Conservation (phyloP, 306 rosid genomes). For the Lathyrus oleraceus region DNA sequence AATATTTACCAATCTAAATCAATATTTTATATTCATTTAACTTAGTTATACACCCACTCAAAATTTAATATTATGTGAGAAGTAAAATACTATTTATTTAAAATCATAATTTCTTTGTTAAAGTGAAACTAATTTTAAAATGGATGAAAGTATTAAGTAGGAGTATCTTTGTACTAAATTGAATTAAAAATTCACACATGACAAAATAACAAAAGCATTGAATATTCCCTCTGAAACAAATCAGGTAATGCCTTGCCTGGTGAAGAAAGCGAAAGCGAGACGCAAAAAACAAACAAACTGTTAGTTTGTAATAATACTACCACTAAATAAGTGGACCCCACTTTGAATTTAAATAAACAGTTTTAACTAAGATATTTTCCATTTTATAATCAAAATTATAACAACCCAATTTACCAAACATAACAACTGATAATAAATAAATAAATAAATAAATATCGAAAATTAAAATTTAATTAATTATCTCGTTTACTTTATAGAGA, state of each 20-base stretch:
- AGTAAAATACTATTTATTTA: too few species aligned
- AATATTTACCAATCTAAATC: too few species aligned
- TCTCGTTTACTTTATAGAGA: not conserved
- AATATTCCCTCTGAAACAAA: not conserved
- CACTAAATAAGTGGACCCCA: not conserved
- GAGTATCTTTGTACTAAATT: too few species aligned
- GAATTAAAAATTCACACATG: not conserved
- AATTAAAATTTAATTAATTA: not conserved
- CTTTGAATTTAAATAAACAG: not conserved
- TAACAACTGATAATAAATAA: not conserved
- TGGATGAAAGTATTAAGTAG: too few species aligned
- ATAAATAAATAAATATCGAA: not conserved
- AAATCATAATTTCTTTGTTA: too few species aligned
- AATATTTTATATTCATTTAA: too few species aligned
- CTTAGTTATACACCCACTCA: too few species aligned
- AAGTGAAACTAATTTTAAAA: too few species aligned
- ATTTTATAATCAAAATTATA: not conserved
- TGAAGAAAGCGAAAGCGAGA: not conserved
- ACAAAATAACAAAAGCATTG: not conserved
- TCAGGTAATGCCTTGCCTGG: not conserved
- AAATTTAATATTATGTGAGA: too few species aligned
- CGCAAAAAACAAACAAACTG: slow-evolving; percentile 2
- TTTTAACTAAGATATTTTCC: slow-evolving; percentile 2
- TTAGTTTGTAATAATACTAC: not conserved
- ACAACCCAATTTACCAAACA: not conserved